Base-by-base conservation (phyloP, 257 asterid genomes). In the Nicotiana tabacum region DNA sequence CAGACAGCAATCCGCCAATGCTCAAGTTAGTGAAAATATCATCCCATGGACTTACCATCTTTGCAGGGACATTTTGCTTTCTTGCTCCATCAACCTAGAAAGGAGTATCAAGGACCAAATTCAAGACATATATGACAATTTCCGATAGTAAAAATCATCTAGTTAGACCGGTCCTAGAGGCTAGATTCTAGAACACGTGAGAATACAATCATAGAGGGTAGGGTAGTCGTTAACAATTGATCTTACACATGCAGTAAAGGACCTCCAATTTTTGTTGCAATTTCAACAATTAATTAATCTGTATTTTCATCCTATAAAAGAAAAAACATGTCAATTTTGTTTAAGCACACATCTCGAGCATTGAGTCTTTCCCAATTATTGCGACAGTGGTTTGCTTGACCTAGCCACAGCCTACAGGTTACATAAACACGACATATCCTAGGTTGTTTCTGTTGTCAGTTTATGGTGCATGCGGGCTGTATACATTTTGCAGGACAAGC, bases 1-100 rank as follows among this genome's bases (percentile, higher is more conserved):
- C 97, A 81, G 96, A 90, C 46, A 93, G 92, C 85, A 93, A 87
- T 81, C 94, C 97, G 81, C 98, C 97, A 82, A 92, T 92, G 91
- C 98, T 93, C 90, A 95, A 90, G 87, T 87, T 87, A 70, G 97
- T 95, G 87, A 91, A 86, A 90, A 78, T 83, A 85, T 94, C 97
- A 90, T 90, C 93, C 99, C 98, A 94, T 58, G 89, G 89, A 56
- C 82, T 60, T n/a, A 66, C 76, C 30, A 89, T 66, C 32, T 32
- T 84, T 70, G 78, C 82, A 46, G 87, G 88, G 61, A 76, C 86
- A 81, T 65, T 80, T 33, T 90, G 87, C 72, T 68, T 82, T 60
- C 76, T 81, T 83, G 76, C 69, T 87, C 86, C 89, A 85, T 86
- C 85, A 82, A 82, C 97, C 98, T 95, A 81, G 84, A 82, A 83